These are phyloP conservation scores for Skeletonema grethae DNA, from an alignment of 108 stramenopile genomes.

Conservation along the genomic window DNA sequence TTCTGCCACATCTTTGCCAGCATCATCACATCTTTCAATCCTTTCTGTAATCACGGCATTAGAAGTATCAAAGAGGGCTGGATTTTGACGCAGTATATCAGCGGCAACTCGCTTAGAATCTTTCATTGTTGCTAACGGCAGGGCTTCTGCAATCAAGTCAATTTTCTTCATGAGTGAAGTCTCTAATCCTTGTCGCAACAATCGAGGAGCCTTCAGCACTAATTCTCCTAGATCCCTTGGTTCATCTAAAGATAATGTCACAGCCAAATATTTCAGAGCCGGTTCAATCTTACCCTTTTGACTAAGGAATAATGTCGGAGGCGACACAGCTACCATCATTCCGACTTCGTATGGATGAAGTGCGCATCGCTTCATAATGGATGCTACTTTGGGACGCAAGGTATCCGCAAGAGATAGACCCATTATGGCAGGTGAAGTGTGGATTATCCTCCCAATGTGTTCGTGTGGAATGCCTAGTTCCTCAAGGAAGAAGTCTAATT, in stretches of 20 bases:
- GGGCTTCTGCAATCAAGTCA: constrained; percentile 18
- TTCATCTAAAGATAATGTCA: constrained; percentile 17
- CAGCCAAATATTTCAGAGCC: constrained; percentile 39
- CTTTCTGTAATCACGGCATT: constrained; percentile 29
- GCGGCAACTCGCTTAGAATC: constrained; percentile 2
- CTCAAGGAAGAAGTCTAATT: constrained; percentile 42
- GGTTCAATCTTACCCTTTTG: constrained; percentile 54
- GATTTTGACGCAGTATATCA: constrained; percentile 42
- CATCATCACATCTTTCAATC: constrained; percentile 16
- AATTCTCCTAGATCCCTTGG: constrained; percentile 36
- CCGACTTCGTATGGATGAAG: constrained; percentile 46
- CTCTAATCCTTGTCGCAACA: constrained; percentile 49
- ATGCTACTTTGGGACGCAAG: constrained; percentile 40
- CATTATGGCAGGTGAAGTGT: constrained; percentile 46
- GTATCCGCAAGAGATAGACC: constrained; percentile 52
- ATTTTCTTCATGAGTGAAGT: constrained; percentile 50
- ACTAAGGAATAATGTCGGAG: constrained; percentile 42
- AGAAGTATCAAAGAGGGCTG: constrained; percentile 39
- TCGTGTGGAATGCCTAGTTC: constrained; percentile 37
- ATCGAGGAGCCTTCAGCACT: constrained; percentile 42
- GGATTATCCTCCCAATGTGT: constrained; percentile 33
- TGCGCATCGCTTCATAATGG: constrained; percentile 37
- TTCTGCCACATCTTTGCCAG: constrained; percentile 13
- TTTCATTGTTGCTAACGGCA: constrained; percentile 10
- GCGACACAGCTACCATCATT: constrained; percentile 34